Conservation (phyloP, 2,329 filamentous ascomycete species). For the Teratosphaeria epicoccoides region DNA sequence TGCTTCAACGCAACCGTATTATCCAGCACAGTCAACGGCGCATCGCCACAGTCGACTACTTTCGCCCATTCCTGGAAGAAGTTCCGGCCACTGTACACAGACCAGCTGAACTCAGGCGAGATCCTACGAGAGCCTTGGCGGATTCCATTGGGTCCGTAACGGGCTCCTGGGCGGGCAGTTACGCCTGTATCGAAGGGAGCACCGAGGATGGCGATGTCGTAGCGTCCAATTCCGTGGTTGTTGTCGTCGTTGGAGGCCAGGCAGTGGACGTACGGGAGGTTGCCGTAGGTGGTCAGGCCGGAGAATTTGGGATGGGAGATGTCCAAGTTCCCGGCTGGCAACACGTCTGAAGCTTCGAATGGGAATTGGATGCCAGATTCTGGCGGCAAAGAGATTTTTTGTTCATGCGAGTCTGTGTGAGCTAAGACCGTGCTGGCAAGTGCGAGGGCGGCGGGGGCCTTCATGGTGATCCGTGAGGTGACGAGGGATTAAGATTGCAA, state of each 20-base stretch:
- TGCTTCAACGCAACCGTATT: constrained; percentile 46
- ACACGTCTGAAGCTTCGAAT: constrained; percentile 10
- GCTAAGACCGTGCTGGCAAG: constrained; percentile 9
- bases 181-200: constrained; percentile 43
- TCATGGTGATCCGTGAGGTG: not conserved
- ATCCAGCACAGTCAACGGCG: constrained; percentile 37
- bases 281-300: constrained; percentile 38
- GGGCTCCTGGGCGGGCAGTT: constrained; percentile 42
- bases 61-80: constrained; percentile 36
- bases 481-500: not conserved
- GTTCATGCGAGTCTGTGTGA: constrained; percentile 3
- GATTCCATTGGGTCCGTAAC: constrained; percentile 44
- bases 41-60: constrained; percentile 47
- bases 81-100: constrained; percentile 39
- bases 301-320: constrained; percentile 23
- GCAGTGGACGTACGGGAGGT: constrained; percentile 40
- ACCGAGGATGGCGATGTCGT: constrained; percentile 40
- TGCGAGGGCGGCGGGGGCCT: constrained; percentile 2
- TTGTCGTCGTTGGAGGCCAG: constrained; percentile 23
- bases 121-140: constrained; percentile 41
- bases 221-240: constrained; percentile 28
- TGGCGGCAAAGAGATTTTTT: constrained; percentile 37
- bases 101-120: constrained; percentile 31
- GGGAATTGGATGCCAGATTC: constrained; percentile 28
- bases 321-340: constrained; percentile 9